Conservation (phyloP, 768 basidiomycete species). For the Pisolithus orientalis region DNA sequence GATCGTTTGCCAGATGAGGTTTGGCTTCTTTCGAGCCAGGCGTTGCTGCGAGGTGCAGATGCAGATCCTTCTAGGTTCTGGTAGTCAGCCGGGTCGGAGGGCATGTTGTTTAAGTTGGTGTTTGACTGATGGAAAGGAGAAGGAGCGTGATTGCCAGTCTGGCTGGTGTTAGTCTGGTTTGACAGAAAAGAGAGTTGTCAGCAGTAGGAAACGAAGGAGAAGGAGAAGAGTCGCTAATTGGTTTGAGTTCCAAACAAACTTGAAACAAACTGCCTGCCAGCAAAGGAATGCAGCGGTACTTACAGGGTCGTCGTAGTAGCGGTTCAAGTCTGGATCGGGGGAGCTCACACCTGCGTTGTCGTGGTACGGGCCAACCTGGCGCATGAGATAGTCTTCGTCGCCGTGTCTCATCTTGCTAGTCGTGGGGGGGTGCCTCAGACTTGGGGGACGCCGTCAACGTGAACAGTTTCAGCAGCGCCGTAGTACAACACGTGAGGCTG, state of each 20-base stretch:
- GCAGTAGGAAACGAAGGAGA: background rate
- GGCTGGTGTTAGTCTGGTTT: constrained; percentile 27
- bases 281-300: constrained; percentile 8
- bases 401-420: constrained; percentile 13
- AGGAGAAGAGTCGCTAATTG: background rate
- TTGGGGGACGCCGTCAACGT: no score
- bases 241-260: background rate
- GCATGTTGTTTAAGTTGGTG: constrained; percentile 12
- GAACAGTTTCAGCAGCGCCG: no score
- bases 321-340: constrained; percentile 21
- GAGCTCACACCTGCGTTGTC: constrained; percentile 10
- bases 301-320: constrained; percentile 23
- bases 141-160: constrained; percentile 31
- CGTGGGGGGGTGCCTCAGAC: background rate
- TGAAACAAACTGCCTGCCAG: constrained; percentile 4
- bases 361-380: constrained; percentile 16
- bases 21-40: constrained; percentile 35
- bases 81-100: constrained; percentile 18
- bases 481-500: no score
- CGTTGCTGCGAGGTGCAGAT: constrained; percentile 25
- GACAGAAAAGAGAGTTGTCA: background rate
- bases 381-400: constrained; percentile 21
- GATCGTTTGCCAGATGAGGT: constrained; percentile 30
- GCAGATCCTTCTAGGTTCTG: constrained; percentile 22
- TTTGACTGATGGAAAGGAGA: constrained; percentile 18